Percentiles rank a stretch among this genome's conserved stretches.
phyloP scores from a whole-genome alignment of 2,329 filamentous ascomycete genomes.

The Bisporella sp. region DNA sequence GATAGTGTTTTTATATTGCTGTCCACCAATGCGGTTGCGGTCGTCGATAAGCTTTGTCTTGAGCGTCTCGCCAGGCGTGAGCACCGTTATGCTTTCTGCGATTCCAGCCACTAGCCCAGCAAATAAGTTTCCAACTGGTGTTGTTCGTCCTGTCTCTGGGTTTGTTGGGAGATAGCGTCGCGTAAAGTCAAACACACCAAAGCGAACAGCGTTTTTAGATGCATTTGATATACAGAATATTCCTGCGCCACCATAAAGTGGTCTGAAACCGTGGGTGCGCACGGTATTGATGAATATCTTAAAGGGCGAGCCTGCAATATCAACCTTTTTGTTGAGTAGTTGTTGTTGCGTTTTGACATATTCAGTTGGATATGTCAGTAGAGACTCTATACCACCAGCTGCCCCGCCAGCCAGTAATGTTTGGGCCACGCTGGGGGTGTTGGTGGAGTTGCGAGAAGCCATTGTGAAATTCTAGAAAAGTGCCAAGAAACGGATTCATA shows the following conservation, averaged over 20 bases:
- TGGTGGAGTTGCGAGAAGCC: too few relatives aligned
- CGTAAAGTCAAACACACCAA: slow-evolving; percentile 19
- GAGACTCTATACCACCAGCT: too few relatives aligned
- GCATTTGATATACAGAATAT: slow-evolving; percentile 3
- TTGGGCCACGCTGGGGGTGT: too few relatives aligned
- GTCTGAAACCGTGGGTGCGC: not conserved
- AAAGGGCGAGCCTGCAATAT: slow-evolving; percentile 1
- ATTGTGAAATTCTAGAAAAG: too few relatives aligned
- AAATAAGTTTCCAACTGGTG: slow-evolving; percentile 15
- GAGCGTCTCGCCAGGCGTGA: slow-evolving; percentile 23
- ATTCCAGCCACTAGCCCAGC: slow-evolving; percentile 19
- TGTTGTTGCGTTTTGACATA: slow-evolving; percentile 9
- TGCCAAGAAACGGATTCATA: too few relatives aligned
- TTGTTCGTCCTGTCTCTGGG: slow-evolving; percentile 2
- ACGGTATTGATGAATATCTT: slow-evolving; percentile 2
- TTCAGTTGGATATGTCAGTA: slow-evolving; percentile 4
- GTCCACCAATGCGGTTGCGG: slow-evolving; percentile 6
- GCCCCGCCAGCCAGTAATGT: too few relatives aligned
- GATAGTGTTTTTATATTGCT: slow-evolving; percentile 3
- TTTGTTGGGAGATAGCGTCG: slow-evolving; percentile 7
- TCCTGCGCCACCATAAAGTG: slow-evolving; percentile 5
- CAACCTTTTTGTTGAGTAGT: not conserved
- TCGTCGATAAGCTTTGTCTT: slow-evolving; percentile 24
- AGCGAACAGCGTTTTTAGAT: slow-evolving; percentile 15
- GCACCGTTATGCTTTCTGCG: slow-evolving; percentile 18